Evolutionary conservation across 208 protist species (phyloP).

Genomic region (Trypanosoma congolense): DNA sequence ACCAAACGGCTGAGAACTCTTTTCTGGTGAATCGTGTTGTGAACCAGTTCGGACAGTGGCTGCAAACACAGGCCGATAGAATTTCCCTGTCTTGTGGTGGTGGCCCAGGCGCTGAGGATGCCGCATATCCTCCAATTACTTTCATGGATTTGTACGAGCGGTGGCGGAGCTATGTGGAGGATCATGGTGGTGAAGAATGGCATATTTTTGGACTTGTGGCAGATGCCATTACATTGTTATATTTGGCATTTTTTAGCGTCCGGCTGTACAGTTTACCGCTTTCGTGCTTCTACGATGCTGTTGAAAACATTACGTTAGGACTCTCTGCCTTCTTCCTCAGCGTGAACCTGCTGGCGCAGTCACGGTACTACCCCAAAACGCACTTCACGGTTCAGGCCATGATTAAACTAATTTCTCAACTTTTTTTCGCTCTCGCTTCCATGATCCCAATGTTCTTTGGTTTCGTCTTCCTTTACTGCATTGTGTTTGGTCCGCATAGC

Average conservation of each 20-base stretch:
- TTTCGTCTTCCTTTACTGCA: conserved; percentile 41
- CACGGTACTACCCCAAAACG: conserved; percentile 45
- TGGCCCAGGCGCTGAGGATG: no score
- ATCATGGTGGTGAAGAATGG: conserved; percentile 39
- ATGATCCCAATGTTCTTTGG: conserved; percentile 47
- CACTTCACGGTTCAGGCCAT: conserved; percentile 46
- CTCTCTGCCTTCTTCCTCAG: conserved; percentile 30
- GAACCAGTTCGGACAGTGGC: neutral
- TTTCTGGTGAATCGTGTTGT: neutral
- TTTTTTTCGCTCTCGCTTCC: conserved; percentile 35
- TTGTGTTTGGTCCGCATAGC: conserved; percentile 49
- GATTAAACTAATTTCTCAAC: conserved; percentile 30
- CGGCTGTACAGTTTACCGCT: conserved; percentile 21
- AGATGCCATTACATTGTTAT: conserved; percentile 24
- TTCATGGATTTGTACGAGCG: neutral
- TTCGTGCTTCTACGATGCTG: conserved; percentile 17
- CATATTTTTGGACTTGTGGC: conserved; percentile 29
- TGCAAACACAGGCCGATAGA: neutral
- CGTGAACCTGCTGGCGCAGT: conserved; percentile 40
- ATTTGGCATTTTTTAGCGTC: conserved; percentile 22
- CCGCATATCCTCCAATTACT: neutral
- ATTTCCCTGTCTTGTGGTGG: no score
- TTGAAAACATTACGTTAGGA: conserved; percentile 34
- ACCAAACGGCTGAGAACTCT: neutral
- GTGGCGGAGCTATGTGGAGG: neutral